Conservation (phyloP, 768 basidiomycete species). For the Lactifluus echinatus region DNA sequence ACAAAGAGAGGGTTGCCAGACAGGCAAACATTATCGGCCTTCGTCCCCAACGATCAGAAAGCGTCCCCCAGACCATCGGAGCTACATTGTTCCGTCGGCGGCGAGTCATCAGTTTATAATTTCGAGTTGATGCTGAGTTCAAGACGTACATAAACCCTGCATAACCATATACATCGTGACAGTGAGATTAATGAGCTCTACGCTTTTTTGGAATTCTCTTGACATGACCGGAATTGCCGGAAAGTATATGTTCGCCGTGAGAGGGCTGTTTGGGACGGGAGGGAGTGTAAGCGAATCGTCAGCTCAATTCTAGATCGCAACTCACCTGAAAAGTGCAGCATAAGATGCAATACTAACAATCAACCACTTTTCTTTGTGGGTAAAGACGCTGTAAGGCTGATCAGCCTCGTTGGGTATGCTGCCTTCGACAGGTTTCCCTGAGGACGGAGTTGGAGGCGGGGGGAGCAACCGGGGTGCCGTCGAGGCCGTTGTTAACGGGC, state of each 20-base stretch:
- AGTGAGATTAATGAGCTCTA: conserved; percentile 70
- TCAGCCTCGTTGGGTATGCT: conserved; percentile 21
- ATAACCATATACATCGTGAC: conserved; percentile 71
- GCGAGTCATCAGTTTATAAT: neutral
- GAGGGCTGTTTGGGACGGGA: too few relatives aligned
- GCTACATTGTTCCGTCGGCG: conserved; percentile 21
- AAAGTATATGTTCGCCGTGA: conserved; percentile 72
- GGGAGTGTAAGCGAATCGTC: neutral
- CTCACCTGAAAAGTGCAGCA: conserved; percentile 57
- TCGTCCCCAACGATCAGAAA: conserved; percentile 60
- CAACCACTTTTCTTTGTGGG: conserved; percentile 53
- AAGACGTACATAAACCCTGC: conserved; percentile 47
- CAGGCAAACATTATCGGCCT: conserved; percentile 57
- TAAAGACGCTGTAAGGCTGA: conserved; percentile 41
- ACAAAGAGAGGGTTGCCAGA: conserved; percentile 49
- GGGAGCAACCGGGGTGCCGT: too few relatives aligned
- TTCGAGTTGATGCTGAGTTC: too few relatives aligned
- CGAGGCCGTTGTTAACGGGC: too few relatives aligned
- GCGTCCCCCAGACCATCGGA: conserved; percentile 55
- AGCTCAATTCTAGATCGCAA: neutral
- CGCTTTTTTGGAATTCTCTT: conserved; percentile 50
- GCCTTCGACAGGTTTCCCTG: neutral
- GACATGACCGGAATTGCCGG: conserved; percentile 69
- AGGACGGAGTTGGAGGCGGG: neutral
- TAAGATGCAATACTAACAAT: conserved; percentile 51